Percentiles rank a stretch among this genome's conserved stretches.
Evolutionary conservation across 176 grass and related monocot species (phyloP).

Genomic region (Oryza nivara): DNA sequence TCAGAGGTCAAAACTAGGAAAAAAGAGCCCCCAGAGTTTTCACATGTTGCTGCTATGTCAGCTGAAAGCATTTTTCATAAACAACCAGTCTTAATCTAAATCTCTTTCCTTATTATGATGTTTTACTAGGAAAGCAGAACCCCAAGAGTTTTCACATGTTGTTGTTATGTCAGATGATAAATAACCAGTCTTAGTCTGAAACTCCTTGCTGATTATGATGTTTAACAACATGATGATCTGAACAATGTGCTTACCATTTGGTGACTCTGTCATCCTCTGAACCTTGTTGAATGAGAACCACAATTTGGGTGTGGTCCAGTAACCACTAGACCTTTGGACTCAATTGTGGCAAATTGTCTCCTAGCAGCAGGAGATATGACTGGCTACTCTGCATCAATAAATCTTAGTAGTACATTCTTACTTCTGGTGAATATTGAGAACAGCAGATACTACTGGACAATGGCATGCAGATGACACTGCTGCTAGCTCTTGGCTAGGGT

Average conservation of each 20-base stretch:
- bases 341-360: not conserved
- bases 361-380: not conserved
- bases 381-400: not conserved
- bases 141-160: not conserved
- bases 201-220: not conserved
- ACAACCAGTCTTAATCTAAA: not conserved
- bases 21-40: not conserved
- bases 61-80: not conserved
- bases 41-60: not conserved
- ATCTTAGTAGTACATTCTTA: not conserved
- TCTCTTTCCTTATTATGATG: not conserved
- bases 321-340: not conserved
- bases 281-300: not conserved
- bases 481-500: not conserved
- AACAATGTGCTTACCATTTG: not conserved
- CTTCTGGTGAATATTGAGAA: not conserved
- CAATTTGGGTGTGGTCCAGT: constrained; percentile 4
- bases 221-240: not conserved
- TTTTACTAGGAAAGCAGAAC: not conserved
- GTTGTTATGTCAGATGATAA: not conserved
- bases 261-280: not conserved
- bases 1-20: too few relatives aligned
- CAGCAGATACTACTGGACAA: not conserved
- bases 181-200: not conserved
- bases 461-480: not conserved